Conservation (phyloP, 164 flowering plant genomes). For the Vitis rotundifolia region DNA sequence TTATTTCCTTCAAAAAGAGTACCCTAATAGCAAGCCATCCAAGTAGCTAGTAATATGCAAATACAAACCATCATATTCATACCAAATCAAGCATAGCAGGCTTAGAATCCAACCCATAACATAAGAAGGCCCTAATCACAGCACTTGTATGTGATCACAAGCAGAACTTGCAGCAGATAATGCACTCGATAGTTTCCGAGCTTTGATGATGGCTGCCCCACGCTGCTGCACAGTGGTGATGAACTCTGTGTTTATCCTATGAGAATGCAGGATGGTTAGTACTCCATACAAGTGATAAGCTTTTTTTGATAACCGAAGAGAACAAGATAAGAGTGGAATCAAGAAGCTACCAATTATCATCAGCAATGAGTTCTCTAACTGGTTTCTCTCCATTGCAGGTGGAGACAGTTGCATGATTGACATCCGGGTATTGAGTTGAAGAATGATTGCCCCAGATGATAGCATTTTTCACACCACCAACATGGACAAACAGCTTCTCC, state of each 20-base stretch:
- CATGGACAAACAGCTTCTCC: constrained; percentile 64
- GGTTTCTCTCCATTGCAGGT: constrained; percentile 45
- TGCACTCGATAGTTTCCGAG: constrained; percentile 85
- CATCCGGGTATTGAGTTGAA: constrained; percentile 91
- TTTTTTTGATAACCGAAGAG: no score
- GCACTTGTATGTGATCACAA: constrained; percentile 71
- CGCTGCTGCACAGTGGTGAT: constrained; percentile 75
- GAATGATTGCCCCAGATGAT: constrained; percentile 96
- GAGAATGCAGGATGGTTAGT: background rate
- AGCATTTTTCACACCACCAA: constrained; percentile 71
- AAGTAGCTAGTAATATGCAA: no score
- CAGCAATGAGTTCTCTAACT: constrained; percentile 53
- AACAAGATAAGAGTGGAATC: background rate
- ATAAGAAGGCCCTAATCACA: no score
- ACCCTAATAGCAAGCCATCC: no score
- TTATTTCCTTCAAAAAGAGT: no score
- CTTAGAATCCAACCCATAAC: no score
- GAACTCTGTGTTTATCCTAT: constrained; percentile 75
- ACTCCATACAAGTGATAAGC: no score
- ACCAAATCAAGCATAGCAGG: no score
- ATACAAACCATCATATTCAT: no score
- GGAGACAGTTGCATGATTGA: constrained; percentile 71
- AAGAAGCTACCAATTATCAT: constrained; percentile 65
- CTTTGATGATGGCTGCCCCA: constrained; percentile 81
- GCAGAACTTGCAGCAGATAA: constrained; percentile 90